A percentile compares a stretch with the other conserved stretches of the same genome.
phyloP scores from a whole-genome alignment of 1,284 basidiomycete species.

The Austroboletus niveus region DNA sequence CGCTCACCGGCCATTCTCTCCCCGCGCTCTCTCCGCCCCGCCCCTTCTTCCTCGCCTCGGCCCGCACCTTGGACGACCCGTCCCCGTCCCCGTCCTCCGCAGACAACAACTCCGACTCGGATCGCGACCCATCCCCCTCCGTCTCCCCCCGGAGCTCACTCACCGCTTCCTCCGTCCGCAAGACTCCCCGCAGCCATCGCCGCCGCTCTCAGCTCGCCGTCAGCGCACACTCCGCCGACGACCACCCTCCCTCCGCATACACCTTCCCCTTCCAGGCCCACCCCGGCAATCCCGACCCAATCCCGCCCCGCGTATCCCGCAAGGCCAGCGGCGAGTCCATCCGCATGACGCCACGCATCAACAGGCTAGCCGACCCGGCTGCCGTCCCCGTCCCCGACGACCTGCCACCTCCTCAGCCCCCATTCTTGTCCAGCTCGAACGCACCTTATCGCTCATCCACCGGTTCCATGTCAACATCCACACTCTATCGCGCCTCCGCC shows the following conservation, averaged over 20 bases:
- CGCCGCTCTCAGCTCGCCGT: slow-evolving; percentile 32
- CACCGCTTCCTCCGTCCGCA: slow-evolving; percentile 17
- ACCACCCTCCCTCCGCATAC: slow-evolving; percentile 48
- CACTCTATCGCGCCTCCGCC: slow-evolving; percentile 29
- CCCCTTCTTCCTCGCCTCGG: background rate
- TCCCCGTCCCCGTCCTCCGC: slow-evolving; percentile 9
- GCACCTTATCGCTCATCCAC: slow-evolving; percentile 39
- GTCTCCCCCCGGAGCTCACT: slow-evolving; percentile 17
- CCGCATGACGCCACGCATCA: slow-evolving; percentile 9
- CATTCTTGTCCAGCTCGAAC: slow-evolving; percentile 46
- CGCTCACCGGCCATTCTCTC: slow-evolving; percentile 15
- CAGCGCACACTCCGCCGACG: slow-evolving; percentile 15
- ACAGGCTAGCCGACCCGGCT: no score
- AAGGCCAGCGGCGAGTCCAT: slow-evolving; percentile 37
- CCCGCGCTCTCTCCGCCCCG: slow-evolving; percentile 7
- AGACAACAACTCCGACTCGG: slow-evolving; percentile 28
- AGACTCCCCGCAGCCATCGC: slow-evolving; percentile 17
- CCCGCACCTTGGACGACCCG: slow-evolving; percentile 14
- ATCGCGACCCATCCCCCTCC: slow-evolving; percentile 18
- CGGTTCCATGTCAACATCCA: slow-evolving; percentile 22
- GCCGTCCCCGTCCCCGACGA: no score
- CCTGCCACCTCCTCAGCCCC: slow-evolving; percentile 46
- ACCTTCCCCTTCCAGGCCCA: slow-evolving; percentile 56
- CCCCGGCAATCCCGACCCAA: slow-evolving; percentile 59
- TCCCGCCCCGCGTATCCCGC: slow-evolving; percentile 30